Evolutionary conservation across 2,329 filamentous ascomycete genomes (phyloP), one percentile per base, ranked within the genome.

Genomic region (Magnaporthiopsis incrustans): DNA sequence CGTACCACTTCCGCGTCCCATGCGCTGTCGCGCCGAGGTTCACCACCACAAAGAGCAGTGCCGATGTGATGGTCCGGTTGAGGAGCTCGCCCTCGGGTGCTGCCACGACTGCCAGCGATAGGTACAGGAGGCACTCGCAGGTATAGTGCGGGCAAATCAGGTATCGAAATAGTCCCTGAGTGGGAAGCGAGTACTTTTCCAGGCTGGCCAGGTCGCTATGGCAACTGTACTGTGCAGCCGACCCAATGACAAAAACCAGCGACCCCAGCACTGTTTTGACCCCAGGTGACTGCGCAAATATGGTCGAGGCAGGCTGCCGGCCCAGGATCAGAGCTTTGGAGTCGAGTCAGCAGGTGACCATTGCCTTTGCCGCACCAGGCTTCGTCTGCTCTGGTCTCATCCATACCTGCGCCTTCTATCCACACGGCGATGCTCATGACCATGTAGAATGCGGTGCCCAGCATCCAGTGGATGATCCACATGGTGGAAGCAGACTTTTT

Each of bases 61-160:
- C 91, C 64, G 85, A 85, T 50, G 90, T 71, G 58, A 97, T 74
- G 0, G 93, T 94, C 72, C 79, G 84, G 75, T 97, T 97, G 65
- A 91, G 73, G 64, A 83, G 67, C 38, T 79, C 76, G 14, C 87
- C 89, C 10, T 77, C 70, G 0, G 93, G 92, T 1, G 93, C 92
- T 35, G 88, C 87, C 56, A 89, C 74, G 59, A 95, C 76, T 3
- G 91, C 84, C 68, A 99, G 77, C n/a, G 89, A 83, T 26, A 92
- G 72, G 73, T 99, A 98, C 65, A 97, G 85, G 57, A 89, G 73
- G 72, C 91, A 93, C 77, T 98, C 95, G 71, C 89, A 91, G 4
- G 90, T 90, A 75, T 98, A 99, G 76, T 99, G 95, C 25, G 95
- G 92, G 70, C 90, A 96, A 56, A 97, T 77, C 27, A 96, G 75